Evolutionary conservation across 1,284 basidiomycete genomes (phyloP), one percentile per base, ranked within the genome.

Genomic region (Puccinia polysora): DNA sequence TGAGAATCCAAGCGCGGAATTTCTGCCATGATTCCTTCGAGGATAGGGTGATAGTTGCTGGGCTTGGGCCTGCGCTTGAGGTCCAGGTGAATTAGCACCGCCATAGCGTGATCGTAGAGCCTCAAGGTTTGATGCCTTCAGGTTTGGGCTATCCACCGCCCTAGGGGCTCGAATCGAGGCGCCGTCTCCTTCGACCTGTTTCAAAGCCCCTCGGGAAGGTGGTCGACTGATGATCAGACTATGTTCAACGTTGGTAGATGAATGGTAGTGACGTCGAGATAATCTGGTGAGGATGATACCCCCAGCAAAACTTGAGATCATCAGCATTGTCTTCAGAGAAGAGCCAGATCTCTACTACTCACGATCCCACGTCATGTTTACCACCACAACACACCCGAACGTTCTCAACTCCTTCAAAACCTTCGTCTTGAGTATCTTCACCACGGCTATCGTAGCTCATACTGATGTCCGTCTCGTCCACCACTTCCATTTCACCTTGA

Each of bases 371-470:
- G 63, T 84, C 82, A 80, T 98, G 95, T 84, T 85, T 77, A 30
- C 95, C 95, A 79, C 94, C 91, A 78, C 93, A 97, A 80, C 93
- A 97, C 1, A 92, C 92, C 59, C 75, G 85, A 30, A 95, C 91
- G 77, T 96, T 95, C 81, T 97, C 94, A 56, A 98, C 79, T 0
- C 93, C 95, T 77, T 97, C 94, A 78, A 87, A 98, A n/a, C 62
- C 62, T 62, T 88, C 87, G 75, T 91, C 90, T 8, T 86, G 88
- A 77, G 87, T 82, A 23, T 85, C 84, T 50, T 90, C 90, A 77
- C 78, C 78, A n/a, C 79, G 75, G 50, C 67, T 70, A 52, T 70
- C 67, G 52, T 70, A 70, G 53, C 67, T 70, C 47, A 79, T 75
- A 76, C 78, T 79, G 74, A 78, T 50, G 58, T 79, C 78, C 0